Base-by-base conservation (phyloP, 352 stramenopile genomes). In the Pythium pyrilobum region DNA sequence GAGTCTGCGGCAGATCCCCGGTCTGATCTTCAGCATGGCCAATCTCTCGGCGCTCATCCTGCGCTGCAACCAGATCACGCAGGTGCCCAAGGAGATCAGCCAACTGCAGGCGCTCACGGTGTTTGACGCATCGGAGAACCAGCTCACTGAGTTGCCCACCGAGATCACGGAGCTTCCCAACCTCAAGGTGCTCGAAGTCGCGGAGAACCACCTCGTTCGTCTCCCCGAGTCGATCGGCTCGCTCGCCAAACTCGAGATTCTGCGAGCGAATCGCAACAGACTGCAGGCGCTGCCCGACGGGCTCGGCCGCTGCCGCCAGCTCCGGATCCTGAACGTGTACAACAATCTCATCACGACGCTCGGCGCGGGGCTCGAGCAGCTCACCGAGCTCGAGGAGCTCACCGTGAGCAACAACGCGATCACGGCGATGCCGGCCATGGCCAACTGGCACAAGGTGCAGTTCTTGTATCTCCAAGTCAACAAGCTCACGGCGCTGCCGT, bases 261-360 rank as follows among this genome's bases (percentile, higher is more conserved):
- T 92, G 13, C 64, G 71, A 6, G 72, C 67, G 8, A 84, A 73
- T 23, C 64, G 71, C 31, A 92, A 92, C 41, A 66, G 74, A 1
- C 58, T 92, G 29, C 40, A 44, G 6, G 59, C 59, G 7, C 47
- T 90, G 0, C 81, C 79, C 0, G 62, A 84, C 16, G 68, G 60
- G 31, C 77, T 95, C 28, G 62, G 66, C 0, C 23, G 55, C 13
- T 95, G 81, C 58, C 49, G 55, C 11, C 62, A 67, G 7, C 62
- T 95, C 12, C 59, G 63, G 13, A 45, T 88, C 20, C 36, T 92
- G 20, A 92, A 92, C 40, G 60, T 92, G 20, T 92, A 87, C 65
- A 89, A 91, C 66, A 95, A 92, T 53, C 52, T 50, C 31, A 71
- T 95, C 40, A 69, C 49, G 29, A 64, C 71, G 5, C 63, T 95